Evolutionary conservation across 441 rosid genomes (phyloP).

Genomic region (Jatropha podagrica): DNA sequence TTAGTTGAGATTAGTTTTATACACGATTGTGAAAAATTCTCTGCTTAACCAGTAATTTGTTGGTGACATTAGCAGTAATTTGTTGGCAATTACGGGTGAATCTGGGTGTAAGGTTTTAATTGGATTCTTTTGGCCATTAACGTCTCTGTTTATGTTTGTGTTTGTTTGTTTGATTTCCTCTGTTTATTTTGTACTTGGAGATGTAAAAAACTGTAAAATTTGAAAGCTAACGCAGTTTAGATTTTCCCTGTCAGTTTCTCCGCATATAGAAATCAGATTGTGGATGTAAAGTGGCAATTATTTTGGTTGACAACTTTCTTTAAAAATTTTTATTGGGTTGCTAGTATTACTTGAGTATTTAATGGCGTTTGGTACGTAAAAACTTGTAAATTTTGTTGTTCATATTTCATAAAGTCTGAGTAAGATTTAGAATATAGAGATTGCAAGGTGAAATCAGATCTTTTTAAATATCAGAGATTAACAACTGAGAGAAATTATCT

Average conservation of each 20-base stretch:
- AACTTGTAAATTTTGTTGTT: neutral
- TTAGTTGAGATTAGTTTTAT: too few species aligned
- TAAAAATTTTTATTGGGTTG: too few species aligned
- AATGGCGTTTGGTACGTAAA: neutral
- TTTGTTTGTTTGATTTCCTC: neutral
- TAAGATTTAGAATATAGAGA: slow-evolving; percentile 11
- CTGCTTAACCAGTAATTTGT: too few species aligned
- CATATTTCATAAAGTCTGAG: neutral
- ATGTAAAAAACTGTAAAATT: neutral
- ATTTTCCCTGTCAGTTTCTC: neutral
- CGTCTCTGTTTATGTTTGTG: neutral
- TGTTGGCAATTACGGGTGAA: neutral
- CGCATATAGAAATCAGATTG: neutral
- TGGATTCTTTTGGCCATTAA: neutral
- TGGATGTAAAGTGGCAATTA: neutral
- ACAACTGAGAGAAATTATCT: slow-evolving; percentile 55
- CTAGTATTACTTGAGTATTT: neutral
- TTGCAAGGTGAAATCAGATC: slow-evolving; percentile 27
- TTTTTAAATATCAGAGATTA: slow-evolving; percentile 33
- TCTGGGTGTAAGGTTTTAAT: neutral
- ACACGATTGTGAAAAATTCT: neutral
- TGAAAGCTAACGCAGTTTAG: neutral
- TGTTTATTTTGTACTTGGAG: neutral
- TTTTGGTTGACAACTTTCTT: neutral
- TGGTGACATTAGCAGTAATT: neutral